Conservation (phyloP, 225 moss, liverwort and hornwort genomes). For the Pleurozium schreberi region DNA sequence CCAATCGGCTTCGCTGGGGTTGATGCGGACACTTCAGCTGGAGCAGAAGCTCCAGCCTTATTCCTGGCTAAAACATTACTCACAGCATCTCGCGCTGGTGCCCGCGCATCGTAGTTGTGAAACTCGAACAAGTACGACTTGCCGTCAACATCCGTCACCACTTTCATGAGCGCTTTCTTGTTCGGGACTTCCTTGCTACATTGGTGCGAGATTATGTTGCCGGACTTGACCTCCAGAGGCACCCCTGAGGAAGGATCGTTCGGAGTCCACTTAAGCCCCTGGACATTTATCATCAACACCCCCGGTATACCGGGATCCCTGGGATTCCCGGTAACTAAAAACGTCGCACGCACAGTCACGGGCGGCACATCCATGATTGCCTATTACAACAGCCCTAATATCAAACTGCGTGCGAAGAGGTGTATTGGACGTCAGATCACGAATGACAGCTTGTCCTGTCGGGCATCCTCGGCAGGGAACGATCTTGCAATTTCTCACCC, state of each 20-base stretch:
- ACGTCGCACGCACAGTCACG: slow-evolving; percentile 69
- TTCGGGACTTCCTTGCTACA: slow-evolving; percentile 64
- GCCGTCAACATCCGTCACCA: slow-evolving; percentile 55
- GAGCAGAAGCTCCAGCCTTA: slow-evolving; percentile 11
- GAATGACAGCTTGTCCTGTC: background rate
- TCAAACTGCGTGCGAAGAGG: background rate
- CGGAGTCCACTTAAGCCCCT: slow-evolving; percentile 66
- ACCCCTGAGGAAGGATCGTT: slow-evolving; percentile 28
- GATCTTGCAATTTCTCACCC: background rate
- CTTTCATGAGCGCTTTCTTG: slow-evolving; percentile 74
- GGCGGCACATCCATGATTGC: slow-evolving; percentile 56
- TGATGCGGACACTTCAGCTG: slow-evolving; percentile 8
- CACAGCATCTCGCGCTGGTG: slow-evolving; percentile 68
- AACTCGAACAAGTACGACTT: slow-evolving; percentile 75
- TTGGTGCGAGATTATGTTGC: slow-evolving; percentile 54
- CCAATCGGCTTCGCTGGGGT: slow-evolving; percentile 1
- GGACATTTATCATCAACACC: slow-evolving; percentile 58
- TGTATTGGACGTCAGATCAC: background rate
- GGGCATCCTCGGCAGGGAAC: background rate
- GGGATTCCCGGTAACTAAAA: slow-evolving; percentile 24
- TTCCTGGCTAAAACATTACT: slow-evolving; percentile 30
- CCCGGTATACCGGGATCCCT: slow-evolving; percentile 54
- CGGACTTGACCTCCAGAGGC: slow-evolving; percentile 51
- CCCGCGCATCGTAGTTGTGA: slow-evolving; percentile 67
- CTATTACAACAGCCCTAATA: background rate